These are phyloP conservation scores for Apiospora marii DNA, from an alignment of 2,329 filamentous ascomycete genomes.

Conservation along the genomic window DNA sequence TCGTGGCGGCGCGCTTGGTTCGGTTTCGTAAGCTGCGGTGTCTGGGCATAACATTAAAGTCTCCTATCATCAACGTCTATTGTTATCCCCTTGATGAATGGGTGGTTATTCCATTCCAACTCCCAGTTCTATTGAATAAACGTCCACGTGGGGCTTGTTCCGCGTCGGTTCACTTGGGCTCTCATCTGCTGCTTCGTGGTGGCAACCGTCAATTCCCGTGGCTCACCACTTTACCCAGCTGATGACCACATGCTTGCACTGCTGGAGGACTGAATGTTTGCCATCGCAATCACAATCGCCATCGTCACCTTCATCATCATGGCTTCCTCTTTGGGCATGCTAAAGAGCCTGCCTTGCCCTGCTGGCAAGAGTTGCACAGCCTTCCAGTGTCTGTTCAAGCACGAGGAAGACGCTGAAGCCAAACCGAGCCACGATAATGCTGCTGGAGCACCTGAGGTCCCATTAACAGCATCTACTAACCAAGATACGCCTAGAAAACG, in stretches of 20 bases:
- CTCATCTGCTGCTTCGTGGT: background rate
- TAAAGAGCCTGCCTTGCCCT: slow-evolving; percentile 60
- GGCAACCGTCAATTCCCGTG: background rate
- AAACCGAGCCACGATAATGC: slow-evolving; percentile 28
- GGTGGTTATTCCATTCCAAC: background rate
- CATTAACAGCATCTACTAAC: slow-evolving; percentile 35
- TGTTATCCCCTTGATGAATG: background rate
- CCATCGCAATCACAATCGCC: slow-evolving; percentile 7
- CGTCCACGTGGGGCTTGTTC: background rate
- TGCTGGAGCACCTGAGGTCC: slow-evolving; percentile 35
- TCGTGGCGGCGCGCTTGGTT: background rate
- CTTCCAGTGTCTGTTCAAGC: slow-evolving; percentile 60
- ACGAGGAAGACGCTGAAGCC: slow-evolving; percentile 39
- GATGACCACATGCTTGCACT: slow-evolving; percentile 10
- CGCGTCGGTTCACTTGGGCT: background rate
- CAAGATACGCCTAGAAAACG: slow-evolving; percentile 22
- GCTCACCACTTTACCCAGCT: background rate
- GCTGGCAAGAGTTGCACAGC: slow-evolving; percentile 56
- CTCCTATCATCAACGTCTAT: background rate
- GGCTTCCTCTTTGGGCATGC: slow-evolving; percentile 34
- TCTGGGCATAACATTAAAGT: background rate
- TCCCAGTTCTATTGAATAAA: background rate
- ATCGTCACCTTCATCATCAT: background rate
- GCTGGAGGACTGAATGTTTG: background rate
- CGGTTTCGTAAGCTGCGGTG: background rate